Conservation (phyloP, 208 protist genomes). For the Entamoeba histolytica region DNA sequence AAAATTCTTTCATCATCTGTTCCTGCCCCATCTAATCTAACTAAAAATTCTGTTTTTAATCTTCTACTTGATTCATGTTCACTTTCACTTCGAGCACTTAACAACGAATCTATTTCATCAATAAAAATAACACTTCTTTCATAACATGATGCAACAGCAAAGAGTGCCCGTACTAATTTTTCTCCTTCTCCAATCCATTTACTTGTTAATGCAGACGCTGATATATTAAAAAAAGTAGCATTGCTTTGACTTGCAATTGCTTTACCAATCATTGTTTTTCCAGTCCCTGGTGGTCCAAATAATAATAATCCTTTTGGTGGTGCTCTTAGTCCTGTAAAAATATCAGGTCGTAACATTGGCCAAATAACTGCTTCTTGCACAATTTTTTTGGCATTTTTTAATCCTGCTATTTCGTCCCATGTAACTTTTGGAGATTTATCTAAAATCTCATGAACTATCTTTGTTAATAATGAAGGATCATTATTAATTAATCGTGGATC, state of each 20-base stretch:
- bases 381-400: constrained; percentile 39
- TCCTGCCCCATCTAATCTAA: background rate
- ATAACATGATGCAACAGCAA: constrained; percentile 38
- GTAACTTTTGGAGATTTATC: background rate
- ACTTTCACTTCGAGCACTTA: constrained; percentile 44
- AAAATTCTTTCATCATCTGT: background rate
- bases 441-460: background rate
- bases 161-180: constrained; percentile 2
- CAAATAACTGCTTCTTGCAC: constrained; percentile 40
- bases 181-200: constrained; percentile 15
- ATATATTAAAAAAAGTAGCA: constrained; percentile 12
- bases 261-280: constrained; percentile 30
- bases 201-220: background rate
- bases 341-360: constrained; percentile 42
- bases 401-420: constrained; percentile 36
- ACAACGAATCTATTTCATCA: constrained; percentile 99
- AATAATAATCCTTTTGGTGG: constrained; percentile 58
- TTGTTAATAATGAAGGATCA: background rate
- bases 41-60: constrained; percentile 4
- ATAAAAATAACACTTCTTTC: constrained; percentile 99
- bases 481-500: background rate
- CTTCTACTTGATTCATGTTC: background rate
- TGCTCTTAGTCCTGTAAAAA: constrained; percentile 38
- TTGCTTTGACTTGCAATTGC: constrained; percentile 17
- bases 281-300: constrained; percentile 30